Percentiles rank a stretch among this genome's conserved stretches.
Conservation (phyloP, 768 basidiomycete genomes). For the Calocera viscosa region DNA sequence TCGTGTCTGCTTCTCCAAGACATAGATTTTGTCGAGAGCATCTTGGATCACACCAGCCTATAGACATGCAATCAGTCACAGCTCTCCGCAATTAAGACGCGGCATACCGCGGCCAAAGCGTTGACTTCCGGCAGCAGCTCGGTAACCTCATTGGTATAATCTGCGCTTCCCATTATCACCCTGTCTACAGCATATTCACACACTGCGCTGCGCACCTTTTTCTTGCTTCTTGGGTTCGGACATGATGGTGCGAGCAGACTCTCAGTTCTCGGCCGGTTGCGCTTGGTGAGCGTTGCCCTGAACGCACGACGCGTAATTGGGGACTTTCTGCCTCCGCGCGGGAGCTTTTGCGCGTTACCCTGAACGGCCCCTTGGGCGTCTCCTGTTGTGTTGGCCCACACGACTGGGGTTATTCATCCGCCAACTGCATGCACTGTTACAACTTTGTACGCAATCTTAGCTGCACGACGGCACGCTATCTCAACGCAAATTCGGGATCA, state of each 20-base stretch:
- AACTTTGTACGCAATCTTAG: neutral
- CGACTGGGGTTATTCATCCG: neutral
- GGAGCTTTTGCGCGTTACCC: neutral
- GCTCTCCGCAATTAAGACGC: slow-evolving; percentile 13
- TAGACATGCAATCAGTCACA: slow-evolving; percentile 11
- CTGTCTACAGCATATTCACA: neutral
- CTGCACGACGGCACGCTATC: too few relatives aligned
- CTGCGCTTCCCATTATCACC: slow-evolving; percentile 23
- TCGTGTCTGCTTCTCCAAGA: slow-evolving; percentile 89
- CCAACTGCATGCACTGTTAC: neutral
- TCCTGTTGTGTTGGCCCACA: neutral
- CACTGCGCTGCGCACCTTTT: slow-evolving; percentile 12
- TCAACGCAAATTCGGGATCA: too few relatives aligned
- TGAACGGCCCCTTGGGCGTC: too few relatives aligned
- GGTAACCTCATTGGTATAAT: slow-evolving; percentile 76
- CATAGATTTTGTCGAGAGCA: slow-evolving; percentile 77
- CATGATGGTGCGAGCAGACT: slow-evolving; percentile 8
- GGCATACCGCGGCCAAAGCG: slow-evolving; percentile 54
- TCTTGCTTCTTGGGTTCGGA: slow-evolving; percentile 19
- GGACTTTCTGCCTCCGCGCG: neutral
- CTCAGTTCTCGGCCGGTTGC: neutral
- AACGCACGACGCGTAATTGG: slow-evolving; percentile 5
- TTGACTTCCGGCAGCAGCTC: slow-evolving; percentile 56
- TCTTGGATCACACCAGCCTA: slow-evolving; percentile 74
- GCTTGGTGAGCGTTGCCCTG: neutral